Evolutionary conservation across 1,284 basidiomycete genomes (phyloP).

Genomic region (Coriolopsis trogii): DNA sequence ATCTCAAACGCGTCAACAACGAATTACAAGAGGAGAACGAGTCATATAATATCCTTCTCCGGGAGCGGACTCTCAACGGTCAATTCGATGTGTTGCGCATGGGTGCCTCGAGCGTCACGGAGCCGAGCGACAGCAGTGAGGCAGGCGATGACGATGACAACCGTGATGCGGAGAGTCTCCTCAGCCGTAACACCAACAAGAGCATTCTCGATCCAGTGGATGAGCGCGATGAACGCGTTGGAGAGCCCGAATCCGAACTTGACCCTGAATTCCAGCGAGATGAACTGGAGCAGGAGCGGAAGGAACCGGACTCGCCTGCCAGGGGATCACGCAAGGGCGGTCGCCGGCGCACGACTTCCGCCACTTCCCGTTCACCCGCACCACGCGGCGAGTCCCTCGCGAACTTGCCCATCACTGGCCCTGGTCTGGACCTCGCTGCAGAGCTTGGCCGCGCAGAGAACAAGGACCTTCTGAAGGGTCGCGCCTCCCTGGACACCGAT

Average conservation of each 20-base stretch:
- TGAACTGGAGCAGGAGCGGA: conserved; percentile 27
- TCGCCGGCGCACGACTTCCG: conserved; percentile 56
- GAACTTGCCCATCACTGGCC: conserved; percentile 79
- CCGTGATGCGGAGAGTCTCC: conserved; percentile 52
- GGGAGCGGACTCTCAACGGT: conserved; percentile 87
- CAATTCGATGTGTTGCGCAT: conserved; percentile 78
- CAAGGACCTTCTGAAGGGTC: conserved; percentile 68
- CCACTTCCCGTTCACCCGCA: conserved; percentile 44
- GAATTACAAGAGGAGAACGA: conserved; percentile 92
- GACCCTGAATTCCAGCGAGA: conserved; percentile 36
- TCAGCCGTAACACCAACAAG: conserved; percentile 49
- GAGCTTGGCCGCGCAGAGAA: conserved; percentile 89
- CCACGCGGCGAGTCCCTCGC: conserved; percentile 75
- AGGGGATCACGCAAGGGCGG: conserved; percentile 49
- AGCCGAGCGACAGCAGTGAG: conserved; percentile 48
- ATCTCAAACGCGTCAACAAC: conserved; percentile 80
- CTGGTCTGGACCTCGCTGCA: conserved; percentile 87
- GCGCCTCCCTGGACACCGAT: conserved; percentile 54
- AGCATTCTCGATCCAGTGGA: conserved; percentile 48
- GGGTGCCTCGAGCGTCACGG: conserved; percentile 47
- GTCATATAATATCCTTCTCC: conserved; percentile 88
- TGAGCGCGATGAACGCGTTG: conserved; percentile 41
- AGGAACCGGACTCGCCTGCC: conserved; percentile 34
- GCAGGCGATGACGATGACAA: conserved; percentile 51
- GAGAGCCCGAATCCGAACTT: conserved; percentile 44